Percentiles rank a stretch among this genome's conserved stretches.
Evolutionary conservation across 2,329 filamentous ascomycete species (phyloP).

Genomic region (Coniochaeta hoffmannii): DNA sequence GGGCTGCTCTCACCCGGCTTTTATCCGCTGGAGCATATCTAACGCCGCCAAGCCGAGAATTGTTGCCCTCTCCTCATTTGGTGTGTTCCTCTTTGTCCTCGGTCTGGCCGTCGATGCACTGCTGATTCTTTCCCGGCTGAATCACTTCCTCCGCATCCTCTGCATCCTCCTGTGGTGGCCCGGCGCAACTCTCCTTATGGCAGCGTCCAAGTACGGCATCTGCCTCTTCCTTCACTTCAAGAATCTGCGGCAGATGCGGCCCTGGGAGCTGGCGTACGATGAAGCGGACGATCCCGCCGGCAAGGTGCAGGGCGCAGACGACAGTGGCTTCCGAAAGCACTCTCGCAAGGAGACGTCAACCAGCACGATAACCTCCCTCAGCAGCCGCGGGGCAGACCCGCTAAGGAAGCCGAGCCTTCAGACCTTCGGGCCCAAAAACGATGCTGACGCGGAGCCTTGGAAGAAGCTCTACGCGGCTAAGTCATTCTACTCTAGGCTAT

Average conservation of each 20-base stretch:
- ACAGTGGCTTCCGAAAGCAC: conserved; percentile 5
- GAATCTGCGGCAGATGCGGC: conserved; percentile 24
- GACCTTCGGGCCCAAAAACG: conserved; percentile 25
- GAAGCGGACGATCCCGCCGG: neutral
- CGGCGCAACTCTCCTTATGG: conserved; percentile 23
- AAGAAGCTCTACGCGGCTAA: conserved; percentile 17
- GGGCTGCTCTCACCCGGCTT: conserved; percentile 29
- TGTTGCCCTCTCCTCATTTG: conserved; percentile 18
- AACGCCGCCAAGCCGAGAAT: conserved; percentile 29
- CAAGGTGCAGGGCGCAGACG: conserved; percentile 8
- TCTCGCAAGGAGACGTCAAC: conserved; percentile 3
- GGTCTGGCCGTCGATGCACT: conserved; percentile 22
- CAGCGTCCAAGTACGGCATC: conserved; percentile 25
- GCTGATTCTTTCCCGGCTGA: conserved; percentile 22
- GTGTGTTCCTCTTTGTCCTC: conserved; percentile 13
- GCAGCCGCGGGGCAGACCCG: conserved; percentile 11
- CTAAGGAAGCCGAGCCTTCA: conserved; percentile 21
- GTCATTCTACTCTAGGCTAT: conserved; percentile 19
- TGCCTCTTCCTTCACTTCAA: conserved; percentile 26
- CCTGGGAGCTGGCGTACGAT: conserved; percentile 26
- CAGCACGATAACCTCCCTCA: conserved; percentile 8
- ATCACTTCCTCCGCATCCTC: conserved; percentile 19
- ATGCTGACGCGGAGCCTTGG: conserved; percentile 23
- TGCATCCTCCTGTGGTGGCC: conserved; percentile 26
- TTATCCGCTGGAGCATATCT: conserved; percentile 27